Conservation (phyloP, 495 filamentous ascomycete genomes). For the Aspergillus funiculosus region DNA sequence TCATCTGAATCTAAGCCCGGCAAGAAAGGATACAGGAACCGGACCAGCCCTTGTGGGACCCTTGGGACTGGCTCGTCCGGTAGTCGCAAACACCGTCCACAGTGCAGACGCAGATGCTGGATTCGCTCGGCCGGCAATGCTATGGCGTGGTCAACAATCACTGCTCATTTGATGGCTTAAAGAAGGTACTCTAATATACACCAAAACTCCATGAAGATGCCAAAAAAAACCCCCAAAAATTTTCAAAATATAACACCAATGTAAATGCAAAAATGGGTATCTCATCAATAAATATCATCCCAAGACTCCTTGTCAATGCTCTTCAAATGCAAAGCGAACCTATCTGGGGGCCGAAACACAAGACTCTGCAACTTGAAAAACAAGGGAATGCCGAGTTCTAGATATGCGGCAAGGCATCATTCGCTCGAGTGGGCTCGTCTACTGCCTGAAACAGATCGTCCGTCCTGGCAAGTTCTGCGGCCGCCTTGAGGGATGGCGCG, state of each 20-base stretch:
- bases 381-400: too few species aligned
- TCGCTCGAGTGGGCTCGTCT: too few species aligned
- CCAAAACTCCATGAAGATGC: constrained; percentile 11
- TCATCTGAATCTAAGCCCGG: too few species aligned
- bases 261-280: constrained; percentile 16
- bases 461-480: neutral
- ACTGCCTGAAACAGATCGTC: neutral
- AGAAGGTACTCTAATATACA: constrained; percentile 7
- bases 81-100: constrained; percentile 9
- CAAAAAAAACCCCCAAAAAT: constrained; percentile 15
- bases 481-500: neutral
- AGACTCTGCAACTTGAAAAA: too few species aligned
- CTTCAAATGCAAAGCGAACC: neutral
- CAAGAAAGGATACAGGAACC: too few species aligned
- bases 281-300: constrained; percentile 1
- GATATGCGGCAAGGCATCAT: constrained; percentile 1
- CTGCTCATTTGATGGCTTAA: constrained; percentile 6
- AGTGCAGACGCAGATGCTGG: constrained; percentile 10
- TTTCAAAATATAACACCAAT: constrained; percentile 7
- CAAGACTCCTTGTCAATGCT: constrained; percentile 12
- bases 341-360: too few species aligned
- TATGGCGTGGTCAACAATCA: constrained; percentile 7
- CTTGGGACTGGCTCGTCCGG: too few species aligned
- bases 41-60: too few species aligned
- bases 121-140: constrained; percentile 6